Base-by-base conservation (phyloP, 768 basidiomycete species). In the button mushroom (Agaricus bisporus) region DNA sequence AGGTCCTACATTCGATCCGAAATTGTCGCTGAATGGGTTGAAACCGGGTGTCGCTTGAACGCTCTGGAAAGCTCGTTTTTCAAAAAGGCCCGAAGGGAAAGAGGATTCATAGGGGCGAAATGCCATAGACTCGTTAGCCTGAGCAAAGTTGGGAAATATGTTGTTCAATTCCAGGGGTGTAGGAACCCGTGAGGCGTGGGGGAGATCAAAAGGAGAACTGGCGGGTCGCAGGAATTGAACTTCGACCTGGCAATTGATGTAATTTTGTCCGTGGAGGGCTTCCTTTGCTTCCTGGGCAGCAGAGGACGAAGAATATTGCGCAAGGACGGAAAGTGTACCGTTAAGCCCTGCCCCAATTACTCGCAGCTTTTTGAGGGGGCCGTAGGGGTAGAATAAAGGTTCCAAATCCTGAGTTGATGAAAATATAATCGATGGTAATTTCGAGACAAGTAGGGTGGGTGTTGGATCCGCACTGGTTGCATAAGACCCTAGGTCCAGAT, bases 331-430 rank as follows among this genome's bases (percentile, higher is more conserved):
- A 35, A 79, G 71, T 37, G 73, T 76, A 46, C 71, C 73, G 50
- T 68, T 59, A 29, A 66, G 58, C 6, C 70, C 68, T 37, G 63
- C 64, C n/a, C 73, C 63, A 29, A 74, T 67, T 11, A 84, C 74
- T 58, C 79, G 78, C 49, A 89, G 74, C 50, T 78, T 78, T 61
- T 82, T 81, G 63, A 88, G 79, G 28, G 73, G 69, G 12, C 88
- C 88, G 61, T 83, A 90, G 20, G 88, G 88, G 65, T 73, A 80
- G 55, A 90, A 77, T 37, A 90, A 72, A n/a, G 87, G 87, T 48
- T 85, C 76, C 58, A 89, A 66, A 61, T 90, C 88, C 48, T 78
- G 74, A 43, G 72, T 66, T 62, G 85, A 79, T 52, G 84, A 79
- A 64, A 90, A 90, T 39, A 90, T 67, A 41, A 86, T 60, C 26